Evolutionary conservation across 495 filamentous ascomycete species (phyloP), one percentile per base, ranked within the genome.

Genomic region (Tuber calosporum): DNA sequence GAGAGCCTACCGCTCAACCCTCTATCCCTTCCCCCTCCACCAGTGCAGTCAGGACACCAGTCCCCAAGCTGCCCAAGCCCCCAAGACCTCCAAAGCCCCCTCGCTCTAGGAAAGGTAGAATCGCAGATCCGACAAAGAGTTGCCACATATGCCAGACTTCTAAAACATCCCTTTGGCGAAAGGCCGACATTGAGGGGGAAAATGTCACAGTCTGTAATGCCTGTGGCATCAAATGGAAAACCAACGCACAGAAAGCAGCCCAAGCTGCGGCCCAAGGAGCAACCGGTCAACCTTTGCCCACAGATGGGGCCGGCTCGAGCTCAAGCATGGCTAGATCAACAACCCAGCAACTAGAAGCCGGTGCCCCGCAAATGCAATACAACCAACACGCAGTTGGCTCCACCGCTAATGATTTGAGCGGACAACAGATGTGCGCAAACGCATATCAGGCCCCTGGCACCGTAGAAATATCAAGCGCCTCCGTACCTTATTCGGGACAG

Each of bases 211-310:
- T 82, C 3, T 82, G 80, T 72, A 82, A 82, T 72, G 80, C 80
- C 22, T 82, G 78, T 42, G 81, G 81, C 4, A 80, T 82, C 20
- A 80, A 82, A 66, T 82, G 76, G 80, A 82, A 82, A 74, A 82
- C 80, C 2, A 80, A 77, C 36, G 73, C 79, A 2, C 75, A 81
- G 70, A 75, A 77, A 36, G 75, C 79, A 4, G 79, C 73, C 15
- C 75, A 80, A 22, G 79, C 73, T 72, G 79, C 75, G 22, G 40
- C 75, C n/a, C 68, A 68, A 38, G 76, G 68, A 11, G 74, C 67
- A 17, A 77, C 73, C 2, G 73, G 69, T 37, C 73, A 75, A 7
- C 62, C 69, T 9, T 62, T 75, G 38, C 75, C 75, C 26, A 48
- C 71, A 34, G 68, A 68, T 66, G 72, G 40, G 4, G 74, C 73